Base-by-base conservation (phyloP, 2,329 filamentous ascomycete genomes). In the Clonostachys chloroleuca region DNA sequence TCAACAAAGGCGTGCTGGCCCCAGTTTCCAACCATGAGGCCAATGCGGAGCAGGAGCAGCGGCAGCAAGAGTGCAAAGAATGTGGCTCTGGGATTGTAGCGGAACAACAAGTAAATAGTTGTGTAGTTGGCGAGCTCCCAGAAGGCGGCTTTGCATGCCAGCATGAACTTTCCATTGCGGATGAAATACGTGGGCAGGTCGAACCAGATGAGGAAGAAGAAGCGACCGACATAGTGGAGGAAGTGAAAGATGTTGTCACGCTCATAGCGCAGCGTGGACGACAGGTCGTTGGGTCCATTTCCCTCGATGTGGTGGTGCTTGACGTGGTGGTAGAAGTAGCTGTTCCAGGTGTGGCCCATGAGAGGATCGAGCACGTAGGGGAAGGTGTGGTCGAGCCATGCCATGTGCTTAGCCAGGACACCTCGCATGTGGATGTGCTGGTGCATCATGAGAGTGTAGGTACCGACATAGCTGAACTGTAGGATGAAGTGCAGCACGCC, bases 281-380 rank as follows among this genome's bases (percentile, higher is more conserved):
- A 89, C 1, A 91, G 73, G 58, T 92, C 88, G 42, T 84, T 77
- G 0, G 87, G 86, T 0, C 88, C 88, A 56, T 92, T 92, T 51
- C 82, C 85, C 66, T 92, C 88, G 47, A 48, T 83, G 54, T 92
- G 88, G 59, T 92, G 88, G 59, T 91, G 87, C 70, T 92, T 92
- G 59, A 92, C 86, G 58, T 92, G 88, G 60, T 92, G 88, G 59
- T 90, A 92, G 62, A 79, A 92, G 67, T 92, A 92, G 3, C 84
- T 85, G 66, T 92, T 89, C 86, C 87, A 91, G 0, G 87, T 91
- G 59, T 92, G 88, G 12, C 88, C 88, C 79, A 90, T 86, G 48
- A 92, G 66, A 0, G 87, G 87, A 54, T 91, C 86, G 12, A 81
- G 70, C 39, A 92, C 63, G 59, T 90, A 92, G 0, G 88, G 88